A percentile compares a stretch with the other conserved stretches of the same genome.
Evolutionary conservation across 2,329 filamentous ascomycete genomes (phyloP).

Genomic region (Coniochaeta sp.): DNA sequence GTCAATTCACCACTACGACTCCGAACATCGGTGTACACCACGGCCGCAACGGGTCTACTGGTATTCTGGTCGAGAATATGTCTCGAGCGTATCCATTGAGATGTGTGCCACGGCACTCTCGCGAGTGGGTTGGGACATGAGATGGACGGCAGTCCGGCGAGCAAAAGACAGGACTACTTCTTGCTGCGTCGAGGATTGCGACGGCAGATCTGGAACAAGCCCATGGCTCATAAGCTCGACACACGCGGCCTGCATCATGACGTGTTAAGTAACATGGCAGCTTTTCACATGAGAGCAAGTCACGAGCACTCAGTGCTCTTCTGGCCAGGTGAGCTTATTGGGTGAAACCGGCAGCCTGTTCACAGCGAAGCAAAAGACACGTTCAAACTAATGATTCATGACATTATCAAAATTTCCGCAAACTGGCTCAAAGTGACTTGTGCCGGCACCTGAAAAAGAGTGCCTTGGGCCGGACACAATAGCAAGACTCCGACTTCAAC

Average conservation of each 20-base stretch:
- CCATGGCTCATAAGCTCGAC: too few species aligned
- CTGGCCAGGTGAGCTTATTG: background rate
- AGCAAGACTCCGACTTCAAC: background rate
- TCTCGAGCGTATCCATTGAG: background rate
- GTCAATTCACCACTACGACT: background rate
- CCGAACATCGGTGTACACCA: too few species aligned
- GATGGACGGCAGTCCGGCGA: too few species aligned
- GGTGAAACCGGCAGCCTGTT: background rate
- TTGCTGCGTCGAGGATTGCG: background rate
- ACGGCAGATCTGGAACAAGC: background rate
- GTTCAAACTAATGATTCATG: background rate
- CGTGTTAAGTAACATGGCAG: background rate
- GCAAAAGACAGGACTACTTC: too few species aligned
- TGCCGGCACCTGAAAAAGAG: background rate
- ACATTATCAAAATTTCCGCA: background rate
- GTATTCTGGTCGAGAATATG: background rate
- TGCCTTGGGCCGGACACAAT: background rate
- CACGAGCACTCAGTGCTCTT: background rate
- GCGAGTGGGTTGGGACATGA: too few species aligned
- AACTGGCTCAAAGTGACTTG: background rate
- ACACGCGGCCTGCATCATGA: too few species aligned
- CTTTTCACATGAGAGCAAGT: background rate
- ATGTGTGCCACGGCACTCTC: background rate
- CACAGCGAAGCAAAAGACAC: background rate
- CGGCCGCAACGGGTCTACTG: too few species aligned